Evolutionary conservation across 2,329 filamentous ascomycete genomes (phyloP), one percentile per base, ranked within the genome.

Genomic region (Ophiocordyceps sinensis): DNA sequence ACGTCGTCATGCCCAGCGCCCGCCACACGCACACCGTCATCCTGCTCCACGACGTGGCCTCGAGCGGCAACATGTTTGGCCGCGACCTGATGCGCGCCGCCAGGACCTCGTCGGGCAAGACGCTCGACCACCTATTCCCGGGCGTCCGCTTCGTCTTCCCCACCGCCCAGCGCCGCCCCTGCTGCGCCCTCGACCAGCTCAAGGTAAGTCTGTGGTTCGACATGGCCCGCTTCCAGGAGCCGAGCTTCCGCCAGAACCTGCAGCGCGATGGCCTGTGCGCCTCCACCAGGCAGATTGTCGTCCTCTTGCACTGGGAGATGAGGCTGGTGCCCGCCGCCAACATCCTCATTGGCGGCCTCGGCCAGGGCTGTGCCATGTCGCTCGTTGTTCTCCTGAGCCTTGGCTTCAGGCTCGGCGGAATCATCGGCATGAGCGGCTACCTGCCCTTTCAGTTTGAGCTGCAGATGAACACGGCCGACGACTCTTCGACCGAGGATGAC

Each of bases 191-290:
- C 36, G 61, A 66, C 7, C 59, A 63, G 3, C 54, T 59, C 0
- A 53, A 57, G 11, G 60, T 72, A 31, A 64, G 66, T 9, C 66
- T 71, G 49, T 75, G 71, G 69, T 73, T 71, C 45, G 64, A 75
- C 46, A 59, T 65, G 10, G 65, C 59, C 15, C 59, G 58, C 2
- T 51, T 70, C 0, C 46, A 56, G 0, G 55, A 68, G 31, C 67
- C 62, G 0, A 54, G 56, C 1, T 49, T 62, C n/a, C 57, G 62
- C 32, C 55, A 57, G 36, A 54, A 71, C 5, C 45, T 61, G 10
- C 67, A 73, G 50, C 36, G 66, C 1, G 51, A 63, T 3, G 70
- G 70, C 0, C 52, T 74, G 1, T 51, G 51, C 5, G 63, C 71
- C 45, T 67, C 64, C 1, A 55, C 48, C 0, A 45, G 39, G 1